A percentile compares a stretch with the other conserved stretches of the same genome.
These are phyloP conservation scores for Exidia glandulosa DNA, from an alignment of 768 basidiomycete species.

Conservation along the genomic window DNA sequence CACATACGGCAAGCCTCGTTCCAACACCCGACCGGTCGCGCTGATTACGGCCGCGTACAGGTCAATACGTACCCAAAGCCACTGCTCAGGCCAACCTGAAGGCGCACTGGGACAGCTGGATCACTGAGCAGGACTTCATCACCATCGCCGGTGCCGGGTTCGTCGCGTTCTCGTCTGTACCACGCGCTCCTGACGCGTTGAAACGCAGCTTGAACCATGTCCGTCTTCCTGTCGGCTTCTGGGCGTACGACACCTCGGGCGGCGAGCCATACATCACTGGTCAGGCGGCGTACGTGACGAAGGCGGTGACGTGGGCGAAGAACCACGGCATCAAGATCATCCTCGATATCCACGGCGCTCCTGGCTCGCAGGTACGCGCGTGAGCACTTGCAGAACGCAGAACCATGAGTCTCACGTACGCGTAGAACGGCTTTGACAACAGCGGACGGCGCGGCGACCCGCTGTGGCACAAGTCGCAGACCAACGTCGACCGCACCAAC, in stretches of 20 bases:
- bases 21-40: slow-evolving; percentile 9
- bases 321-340: slow-evolving; percentile 36
- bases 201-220: slow-evolving; percentile 19
- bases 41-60: not conserved
- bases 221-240: slow-evolving; percentile 45
- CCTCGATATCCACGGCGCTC: slow-evolving; percentile 43
- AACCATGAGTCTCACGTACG: not conserved
- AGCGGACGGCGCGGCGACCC: slow-evolving; percentile 6
- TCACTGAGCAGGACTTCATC: slow-evolving; percentile 49
- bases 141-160: slow-evolving; percentile 2
- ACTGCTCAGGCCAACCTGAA: slow-evolving; percentile 41
- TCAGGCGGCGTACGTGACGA: slow-evolving; percentile 30
- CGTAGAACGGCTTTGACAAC: slow-evolving; percentile 12
- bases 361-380: slow-evolving; percentile 28
- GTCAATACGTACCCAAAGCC: slow-evolving; percentile 41
- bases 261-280: slow-evolving; percentile 27
- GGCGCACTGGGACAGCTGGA: slow-evolving; percentile 67
- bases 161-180: not conserved
- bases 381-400: not conserved
- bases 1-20: slow-evolving; percentile 52
- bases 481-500: slow-evolving; percentile 9
- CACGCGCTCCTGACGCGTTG: not conserved
- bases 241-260: slow-evolving; percentile 29
- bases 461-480: slow-evolving; percentile 7
- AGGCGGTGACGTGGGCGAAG: slow-evolving; percentile 31